These are phyloP conservation scores for Clavispora asparagi DNA, from an alignment of 805 yeast genomes.

Conservation along the genomic window DNA sequence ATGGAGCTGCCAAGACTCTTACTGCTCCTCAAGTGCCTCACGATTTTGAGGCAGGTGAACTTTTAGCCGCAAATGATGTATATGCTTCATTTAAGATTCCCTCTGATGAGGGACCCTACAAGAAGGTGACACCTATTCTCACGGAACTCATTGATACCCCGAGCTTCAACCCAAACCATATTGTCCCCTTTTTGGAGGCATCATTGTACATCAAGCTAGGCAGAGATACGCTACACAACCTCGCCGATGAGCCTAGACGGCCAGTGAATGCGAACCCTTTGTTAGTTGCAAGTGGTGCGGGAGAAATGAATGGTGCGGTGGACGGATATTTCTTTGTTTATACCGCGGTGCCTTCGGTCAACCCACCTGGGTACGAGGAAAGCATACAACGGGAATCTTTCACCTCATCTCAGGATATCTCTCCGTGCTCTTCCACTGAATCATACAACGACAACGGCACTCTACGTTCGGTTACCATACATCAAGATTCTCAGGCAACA, in stretches of 20 bases:
- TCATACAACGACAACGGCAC: constrained; percentile 6
- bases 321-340: constrained; percentile 71
- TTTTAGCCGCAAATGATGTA: constrained; percentile 16
- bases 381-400: constrained; percentile 1
- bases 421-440: constrained; percentile 5
- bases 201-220: constrained; percentile 61
- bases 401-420: neutral
- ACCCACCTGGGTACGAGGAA: constrained; percentile 55
- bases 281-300: constrained; percentile 72
- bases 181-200: constrained; percentile 73
- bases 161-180: constrained; percentile 57
- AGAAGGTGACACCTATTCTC: constrained; percentile 41
- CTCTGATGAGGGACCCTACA: neutral
- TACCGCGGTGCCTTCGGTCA: constrained; percentile 58
- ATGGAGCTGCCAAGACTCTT: neutral
- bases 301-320: constrained; percentile 70
- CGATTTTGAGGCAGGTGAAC: neutral
- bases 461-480: constrained; percentile 2
- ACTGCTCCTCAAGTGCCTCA: neutral
- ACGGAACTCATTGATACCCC: constrained; percentile 75
- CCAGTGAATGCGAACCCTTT: constrained; percentile 64
- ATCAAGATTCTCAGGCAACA: constrained; percentile 8
- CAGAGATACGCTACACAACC: constrained; percentile 51
- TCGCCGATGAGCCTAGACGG: constrained; percentile 58
- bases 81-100: constrained; percentile 14